Evolutionary conservation across 176 grass and related monocot species (phyloP).

Genomic region (Eragrostis curvula): DNA sequence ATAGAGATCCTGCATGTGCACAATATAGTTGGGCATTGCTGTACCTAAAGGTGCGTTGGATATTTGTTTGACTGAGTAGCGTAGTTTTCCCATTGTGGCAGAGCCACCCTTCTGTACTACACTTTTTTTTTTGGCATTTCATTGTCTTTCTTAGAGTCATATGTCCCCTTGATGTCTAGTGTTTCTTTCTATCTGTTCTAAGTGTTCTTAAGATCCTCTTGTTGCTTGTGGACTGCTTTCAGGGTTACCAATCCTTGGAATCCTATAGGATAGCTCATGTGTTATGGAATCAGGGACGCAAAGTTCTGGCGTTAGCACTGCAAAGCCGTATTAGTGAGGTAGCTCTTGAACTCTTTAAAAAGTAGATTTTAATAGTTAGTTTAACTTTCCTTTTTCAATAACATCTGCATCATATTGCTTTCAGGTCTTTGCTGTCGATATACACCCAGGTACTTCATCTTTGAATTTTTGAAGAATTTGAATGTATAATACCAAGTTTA

Average conservation of each 20-base stretch:
- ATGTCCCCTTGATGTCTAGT: neutral
- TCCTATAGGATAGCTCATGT: slow-evolving; percentile 94
- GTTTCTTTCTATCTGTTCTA: neutral
- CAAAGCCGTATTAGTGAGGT: slow-evolving; percentile 99
- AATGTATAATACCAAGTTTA: neutral
- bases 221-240: slow-evolving; percentile 29
- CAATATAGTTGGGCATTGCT: slow-evolving; percentile 96
- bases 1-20: slow-evolving; percentile 92
- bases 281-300: slow-evolving; percentile 95
- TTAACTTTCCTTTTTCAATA: slow-evolving; percentile 16
- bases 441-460: slow-evolving; percentile 88
- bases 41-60: slow-evolving; percentile 77
- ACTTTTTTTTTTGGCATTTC: slow-evolving; percentile 1
- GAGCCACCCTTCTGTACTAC: neutral
- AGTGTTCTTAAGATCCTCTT: slow-evolving; percentile 4
- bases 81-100: neutral
- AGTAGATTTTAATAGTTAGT: slow-evolving; percentile 15
- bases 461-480: slow-evolving; percentile 9
- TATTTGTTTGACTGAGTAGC: neutral
- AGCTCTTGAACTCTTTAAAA: slow-evolving; percentile 44
- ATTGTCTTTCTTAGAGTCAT: neutral
- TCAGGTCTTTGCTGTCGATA: slow-evolving; percentile 98
- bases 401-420: slow-evolving; percentile 29
- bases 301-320: slow-evolving; percentile 89
- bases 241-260: slow-evolving; percentile 98